phyloP scores from a whole-genome alignment of 148 eudicot genomes.

The Cornus suecica region DNA sequence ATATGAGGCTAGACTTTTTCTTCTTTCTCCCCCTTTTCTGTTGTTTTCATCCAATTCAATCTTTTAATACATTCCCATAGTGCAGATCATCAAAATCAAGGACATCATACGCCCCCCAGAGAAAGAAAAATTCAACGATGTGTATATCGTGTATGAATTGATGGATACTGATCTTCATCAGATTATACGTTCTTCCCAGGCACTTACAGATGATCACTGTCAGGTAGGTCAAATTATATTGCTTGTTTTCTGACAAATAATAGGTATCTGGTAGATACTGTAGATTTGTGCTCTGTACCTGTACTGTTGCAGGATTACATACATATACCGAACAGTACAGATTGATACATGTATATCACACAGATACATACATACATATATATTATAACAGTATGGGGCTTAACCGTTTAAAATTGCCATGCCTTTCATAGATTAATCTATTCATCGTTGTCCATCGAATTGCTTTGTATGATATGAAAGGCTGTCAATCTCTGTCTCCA shows the following conservation, averaged over 20 bases:
- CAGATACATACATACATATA: no score
- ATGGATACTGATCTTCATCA: constrained; percentile 12
- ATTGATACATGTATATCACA: background rate
- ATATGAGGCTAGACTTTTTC: background rate
- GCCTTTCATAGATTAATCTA: background rate
- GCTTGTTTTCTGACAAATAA: background rate
- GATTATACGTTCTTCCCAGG: background rate
- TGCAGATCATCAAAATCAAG: constrained; percentile 52
- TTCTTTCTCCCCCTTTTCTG: constrained; percentile 13
- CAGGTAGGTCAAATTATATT: background rate
- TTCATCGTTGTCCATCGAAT: background rate
- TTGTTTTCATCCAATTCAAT: background rate
- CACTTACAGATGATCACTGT: background rate
- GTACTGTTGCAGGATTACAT: background rate
- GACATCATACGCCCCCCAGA: constrained; percentile 51
- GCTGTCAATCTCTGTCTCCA: background rate
- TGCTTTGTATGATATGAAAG: background rate
- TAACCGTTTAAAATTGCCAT: background rate
- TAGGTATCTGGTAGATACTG: background rate
- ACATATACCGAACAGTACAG: background rate
- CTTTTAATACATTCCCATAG: background rate
- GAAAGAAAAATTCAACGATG: constrained; percentile 41
- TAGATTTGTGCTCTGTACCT: background rate
- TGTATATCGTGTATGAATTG: constrained; percentile 35
- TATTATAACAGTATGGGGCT: background rate